These are phyloP conservation scores for Cercophora samala DNA, from an alignment of 495 filamentous ascomycete species.

Conservation along the genomic window DNA sequence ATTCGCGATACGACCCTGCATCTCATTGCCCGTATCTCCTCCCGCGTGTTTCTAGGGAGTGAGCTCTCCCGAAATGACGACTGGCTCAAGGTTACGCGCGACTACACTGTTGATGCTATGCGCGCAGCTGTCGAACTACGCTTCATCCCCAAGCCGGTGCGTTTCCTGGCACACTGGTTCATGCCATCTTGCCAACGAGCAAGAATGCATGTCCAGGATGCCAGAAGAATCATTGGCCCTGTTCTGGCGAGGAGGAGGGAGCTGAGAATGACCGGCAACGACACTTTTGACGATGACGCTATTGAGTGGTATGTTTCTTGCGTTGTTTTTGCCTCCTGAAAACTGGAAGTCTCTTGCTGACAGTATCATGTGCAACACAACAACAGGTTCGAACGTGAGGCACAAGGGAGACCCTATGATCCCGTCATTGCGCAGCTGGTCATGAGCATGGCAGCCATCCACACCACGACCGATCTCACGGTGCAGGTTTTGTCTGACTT, in stretches of 20 bases:
- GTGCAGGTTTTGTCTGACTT: constrained; percentile 39
- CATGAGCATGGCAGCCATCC: constrained; percentile 31
- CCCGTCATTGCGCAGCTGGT: constrained; percentile 28
- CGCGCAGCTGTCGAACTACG: constrained; percentile 32
- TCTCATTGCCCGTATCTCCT: constrained; percentile 43
- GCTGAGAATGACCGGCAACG: constrained; percentile 17
- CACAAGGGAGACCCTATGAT: constrained; percentile 31
- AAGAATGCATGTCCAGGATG: constrained; percentile 22
- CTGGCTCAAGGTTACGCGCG: constrained; percentile 42
- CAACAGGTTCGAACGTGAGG: constrained; percentile 26
- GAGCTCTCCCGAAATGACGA: constrained; percentile 43
- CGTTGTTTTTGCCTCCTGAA: not conserved
- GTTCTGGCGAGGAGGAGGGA: constrained; percentile 30
- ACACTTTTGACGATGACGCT: constrained; percentile 30
- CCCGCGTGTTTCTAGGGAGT: constrained; percentile 48
- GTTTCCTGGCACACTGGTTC: constrained; percentile 36
- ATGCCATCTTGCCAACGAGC: constrained; percentile 31
- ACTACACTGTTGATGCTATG: constrained; percentile 38
- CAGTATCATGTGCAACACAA: not conserved
- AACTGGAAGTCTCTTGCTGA: not conserved
- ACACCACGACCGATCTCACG: constrained; percentile 40
- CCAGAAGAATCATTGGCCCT: constrained; percentile 27
- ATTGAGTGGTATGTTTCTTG: constrained; percentile 32
- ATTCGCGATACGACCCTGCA: constrained; percentile 24
- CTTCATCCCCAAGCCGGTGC: constrained; percentile 33